Conservation (phyloP, 148 eudicot genomes). For the Fagopyrum homotropicum region DNA sequence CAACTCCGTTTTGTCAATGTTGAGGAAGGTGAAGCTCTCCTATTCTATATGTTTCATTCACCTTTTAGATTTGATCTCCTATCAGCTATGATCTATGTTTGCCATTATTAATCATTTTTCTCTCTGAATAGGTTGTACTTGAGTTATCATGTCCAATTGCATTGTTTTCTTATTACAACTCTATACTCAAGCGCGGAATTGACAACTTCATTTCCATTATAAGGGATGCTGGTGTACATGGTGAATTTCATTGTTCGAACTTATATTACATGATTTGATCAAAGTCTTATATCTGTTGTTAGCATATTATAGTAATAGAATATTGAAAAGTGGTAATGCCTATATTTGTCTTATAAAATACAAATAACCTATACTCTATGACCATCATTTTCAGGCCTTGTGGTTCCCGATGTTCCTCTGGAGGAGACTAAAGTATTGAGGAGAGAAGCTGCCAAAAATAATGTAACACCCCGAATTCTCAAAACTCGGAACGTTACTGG, state of each 20-base stretch:
- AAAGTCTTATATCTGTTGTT: background rate
- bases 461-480: too few relatives aligned
- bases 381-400: constrained; percentile 53
- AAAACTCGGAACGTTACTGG: too few relatives aligned
- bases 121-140: constrained; percentile 54
- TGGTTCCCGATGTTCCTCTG: constrained; percentile 94
- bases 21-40: constrained; percentile 44
- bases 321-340: background rate
- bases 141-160: constrained; percentile 83
- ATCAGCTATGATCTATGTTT: constrained; percentile 11
- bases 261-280: background rate
- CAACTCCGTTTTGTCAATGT: constrained; percentile 61
- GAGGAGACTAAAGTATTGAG: constrained; percentile 84
- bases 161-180: constrained; percentile 78
- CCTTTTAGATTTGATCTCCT: background rate
- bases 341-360: background rate
- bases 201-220: constrained; percentile 77
- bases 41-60: background rate
- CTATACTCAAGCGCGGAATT: constrained; percentile 85
- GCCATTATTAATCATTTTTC: constrained; percentile 8
- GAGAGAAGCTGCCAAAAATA: constrained; percentile 59
- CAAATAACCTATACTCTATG: background rate
- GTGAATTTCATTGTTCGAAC: constrained; percentile 30
- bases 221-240: constrained; percentile 82
- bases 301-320: background rate